Conservation (phyloP, 2,329 filamentous ascomycete species). For the Sporothrix pallida region DNA sequence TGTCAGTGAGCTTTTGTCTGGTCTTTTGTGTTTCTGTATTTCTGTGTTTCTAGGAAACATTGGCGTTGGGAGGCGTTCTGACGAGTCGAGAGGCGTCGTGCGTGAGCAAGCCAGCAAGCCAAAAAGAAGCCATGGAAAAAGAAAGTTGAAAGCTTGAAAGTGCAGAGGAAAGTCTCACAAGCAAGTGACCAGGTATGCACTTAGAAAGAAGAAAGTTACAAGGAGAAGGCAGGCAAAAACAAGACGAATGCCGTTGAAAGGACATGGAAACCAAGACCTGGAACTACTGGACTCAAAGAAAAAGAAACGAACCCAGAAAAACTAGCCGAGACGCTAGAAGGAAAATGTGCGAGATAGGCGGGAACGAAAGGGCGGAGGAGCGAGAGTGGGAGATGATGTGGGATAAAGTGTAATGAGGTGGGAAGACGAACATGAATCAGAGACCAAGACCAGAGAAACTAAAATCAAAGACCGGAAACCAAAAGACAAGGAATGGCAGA, state of each 20-base stretch:
- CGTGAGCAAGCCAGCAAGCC: neutral
- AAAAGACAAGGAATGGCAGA: neutral
- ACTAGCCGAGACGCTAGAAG: neutral
- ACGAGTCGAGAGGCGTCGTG: too few species aligned
- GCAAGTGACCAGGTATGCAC: too few species aligned
- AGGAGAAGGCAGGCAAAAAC: neutral
- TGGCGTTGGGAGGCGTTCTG: neutral
- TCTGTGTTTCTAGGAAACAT: neutral
- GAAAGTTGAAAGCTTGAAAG: too few species aligned
- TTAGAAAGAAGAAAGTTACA: neutral
- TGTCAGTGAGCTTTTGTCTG: neutral
- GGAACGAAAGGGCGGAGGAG: neutral
- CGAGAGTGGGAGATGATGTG: neutral
- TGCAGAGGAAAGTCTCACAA: too few species aligned
- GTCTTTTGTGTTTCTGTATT: neutral
- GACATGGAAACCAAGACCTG: neutral
- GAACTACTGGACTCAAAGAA: neutral
- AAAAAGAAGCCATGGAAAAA: neutral
- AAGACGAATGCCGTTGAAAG: neutral
- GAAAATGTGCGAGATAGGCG: constrained; percentile 16
- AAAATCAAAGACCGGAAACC: neutral
- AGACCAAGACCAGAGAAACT: neutral
- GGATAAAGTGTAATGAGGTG: too few species aligned
- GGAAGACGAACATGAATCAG: neutral
- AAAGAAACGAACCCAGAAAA: neutral